Evolutionary conservation across 2,329 filamentous ascomycete species (phyloP).

Genomic region (Alternaria alternata): DNA sequence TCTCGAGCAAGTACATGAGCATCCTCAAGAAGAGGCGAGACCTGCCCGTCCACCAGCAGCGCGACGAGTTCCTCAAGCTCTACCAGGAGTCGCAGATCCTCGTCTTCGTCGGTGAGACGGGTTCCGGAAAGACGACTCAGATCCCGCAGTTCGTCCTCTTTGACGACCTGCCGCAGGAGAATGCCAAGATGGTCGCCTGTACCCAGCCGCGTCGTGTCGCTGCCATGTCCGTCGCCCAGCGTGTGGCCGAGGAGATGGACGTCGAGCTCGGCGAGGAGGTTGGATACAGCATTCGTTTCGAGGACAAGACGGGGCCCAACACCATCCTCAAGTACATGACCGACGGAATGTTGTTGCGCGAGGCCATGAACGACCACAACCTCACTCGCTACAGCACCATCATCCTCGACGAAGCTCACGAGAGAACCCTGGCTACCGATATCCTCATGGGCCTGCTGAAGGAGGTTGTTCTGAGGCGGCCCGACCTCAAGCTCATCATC

Average conservation of each 20-base stretch:
- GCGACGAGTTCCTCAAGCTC: slow-evolving; percentile 90
- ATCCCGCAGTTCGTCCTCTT: slow-evolving; percentile 98
- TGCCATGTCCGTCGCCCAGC: slow-evolving; percentile 96
- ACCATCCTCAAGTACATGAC: slow-evolving; percentile 99
- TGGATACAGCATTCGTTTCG: slow-evolving; percentile 96
- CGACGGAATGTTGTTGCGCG: slow-evolving; percentile 95
- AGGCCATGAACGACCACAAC: slow-evolving; percentile 91
- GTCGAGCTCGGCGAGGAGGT: slow-evolving; percentile 91
- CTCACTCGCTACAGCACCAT: slow-evolving; percentile 92
- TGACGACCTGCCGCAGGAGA: slow-evolving; percentile 89
- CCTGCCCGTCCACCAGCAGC: slow-evolving; percentile 90
- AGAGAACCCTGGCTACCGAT: slow-evolving; percentile 94
- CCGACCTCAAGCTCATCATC: slow-evolving; percentile 93
- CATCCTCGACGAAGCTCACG: slow-evolving; percentile 98
- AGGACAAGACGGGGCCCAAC: slow-evolving; percentile 85
- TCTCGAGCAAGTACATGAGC: slow-evolving; percentile 86
- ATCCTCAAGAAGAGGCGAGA: slow-evolving; percentile 86
- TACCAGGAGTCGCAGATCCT: slow-evolving; percentile 96
- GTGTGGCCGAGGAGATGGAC: slow-evolving; percentile 94
- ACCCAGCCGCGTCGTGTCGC: slow-evolving; percentile 97
- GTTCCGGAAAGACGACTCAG: slow-evolving; percentile 99
- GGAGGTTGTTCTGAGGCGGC: slow-evolving; percentile 84
- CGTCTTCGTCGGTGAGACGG: slow-evolving; percentile 98
- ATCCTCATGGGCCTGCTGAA: slow-evolving; percentile 94
- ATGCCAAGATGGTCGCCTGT: slow-evolving; percentile 91